Conservation (phyloP, 495 filamentous ascomycete species). For the Trichocladium uniseriatum region DNA sequence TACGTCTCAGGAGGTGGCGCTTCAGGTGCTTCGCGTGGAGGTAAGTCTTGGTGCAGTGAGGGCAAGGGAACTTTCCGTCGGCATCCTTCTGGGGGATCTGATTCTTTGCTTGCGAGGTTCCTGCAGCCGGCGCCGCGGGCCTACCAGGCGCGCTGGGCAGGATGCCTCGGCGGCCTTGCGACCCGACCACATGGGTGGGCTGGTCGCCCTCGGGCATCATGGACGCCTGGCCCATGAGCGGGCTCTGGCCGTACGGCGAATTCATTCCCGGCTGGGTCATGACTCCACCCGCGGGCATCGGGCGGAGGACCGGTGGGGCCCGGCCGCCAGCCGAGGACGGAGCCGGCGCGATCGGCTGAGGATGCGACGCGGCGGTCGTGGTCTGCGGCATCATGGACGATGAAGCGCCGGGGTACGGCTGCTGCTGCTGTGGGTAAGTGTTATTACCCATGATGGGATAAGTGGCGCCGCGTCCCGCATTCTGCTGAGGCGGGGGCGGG, state of each 20-base stretch:
- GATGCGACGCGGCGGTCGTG: conserved; percentile 55
- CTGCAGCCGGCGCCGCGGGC: conserved; percentile 50
- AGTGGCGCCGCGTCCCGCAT: conserved; percentile 43
- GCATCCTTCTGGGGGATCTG: conserved; percentile 86
- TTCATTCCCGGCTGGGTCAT: conserved; percentile 41
- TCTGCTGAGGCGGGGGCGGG: conserved; percentile 47
- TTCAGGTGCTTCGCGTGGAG: conserved; percentile 96
- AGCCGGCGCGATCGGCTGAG: conserved; percentile 63
- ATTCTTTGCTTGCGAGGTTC: conserved; percentile 59
- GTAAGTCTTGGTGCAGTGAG: conserved; percentile 95
- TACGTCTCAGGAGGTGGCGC: conserved; percentile 87
- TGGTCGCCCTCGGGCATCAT: conserved; percentile 44
- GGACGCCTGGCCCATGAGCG: conserved; percentile 34
- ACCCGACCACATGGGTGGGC: conserved; percentile 84
- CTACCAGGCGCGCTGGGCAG: conserved; percentile 82
- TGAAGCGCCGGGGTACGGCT: conserved; percentile 46
- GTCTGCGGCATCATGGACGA: conserved; percentile 56
- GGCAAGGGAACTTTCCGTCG: conserved; percentile 94
- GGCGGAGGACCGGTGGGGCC: conserved; percentile 45
- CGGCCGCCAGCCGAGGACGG: conserved; percentile 50
- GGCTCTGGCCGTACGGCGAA: conserved; percentile 42
- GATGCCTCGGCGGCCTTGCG: conserved; percentile 81
- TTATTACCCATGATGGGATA: conserved; percentile 39
- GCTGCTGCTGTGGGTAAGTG: conserved; percentile 47
- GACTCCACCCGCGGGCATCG: conserved; percentile 55